Percentiles rank a stretch among this genome's conserved stretches.
phyloP scores from a whole-genome alignment of 257 asterid genomes.

The Solanum appendiculatum region DNA sequence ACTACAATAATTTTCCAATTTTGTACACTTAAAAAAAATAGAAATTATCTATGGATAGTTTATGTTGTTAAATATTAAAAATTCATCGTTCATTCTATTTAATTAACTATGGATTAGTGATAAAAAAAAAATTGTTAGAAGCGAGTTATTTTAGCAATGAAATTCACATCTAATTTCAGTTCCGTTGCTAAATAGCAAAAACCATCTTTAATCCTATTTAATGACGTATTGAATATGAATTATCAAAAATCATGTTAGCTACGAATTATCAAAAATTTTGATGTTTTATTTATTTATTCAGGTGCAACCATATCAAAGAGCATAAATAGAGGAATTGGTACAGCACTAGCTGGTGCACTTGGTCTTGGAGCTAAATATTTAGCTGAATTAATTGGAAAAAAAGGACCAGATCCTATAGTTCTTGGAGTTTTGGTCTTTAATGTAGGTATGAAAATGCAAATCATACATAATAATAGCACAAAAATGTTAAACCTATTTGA shows the following conservation, averaged over 20 bases:
- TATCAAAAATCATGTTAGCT: background rate
- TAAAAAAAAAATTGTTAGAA: too few relatives aligned
- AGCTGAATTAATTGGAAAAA: slow-evolving; percentile 45
- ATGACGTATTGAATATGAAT: background rate
- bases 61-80: too few relatives aligned
- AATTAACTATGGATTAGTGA: too few relatives aligned
- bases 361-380: slow-evolving; percentile 68
- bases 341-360: slow-evolving; percentile 51
- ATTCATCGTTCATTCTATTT: background rate
- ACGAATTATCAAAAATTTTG: too few relatives aligned
- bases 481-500: background rate
- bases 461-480: background rate
- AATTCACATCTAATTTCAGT: background rate
- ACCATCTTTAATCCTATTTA: too few relatives aligned
- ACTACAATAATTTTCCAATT: background rate
- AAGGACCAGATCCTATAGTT: slow-evolving; percentile 44
- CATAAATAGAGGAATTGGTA: slow-evolving; percentile 58
- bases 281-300: background rate
- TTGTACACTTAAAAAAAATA: background rate
- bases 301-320: slow-evolving; percentile 69
- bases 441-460: slow-evolving; percentile 24
- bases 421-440: slow-evolving; percentile 54
- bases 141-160: background rate
- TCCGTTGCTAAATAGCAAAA: background rate
- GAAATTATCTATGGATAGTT: background rate